A percentile compares a stretch with the other conserved stretches of the same genome.
Conservation (phyloP, 495 filamentous ascomycete species). For the Tuber aestivum region DNA sequence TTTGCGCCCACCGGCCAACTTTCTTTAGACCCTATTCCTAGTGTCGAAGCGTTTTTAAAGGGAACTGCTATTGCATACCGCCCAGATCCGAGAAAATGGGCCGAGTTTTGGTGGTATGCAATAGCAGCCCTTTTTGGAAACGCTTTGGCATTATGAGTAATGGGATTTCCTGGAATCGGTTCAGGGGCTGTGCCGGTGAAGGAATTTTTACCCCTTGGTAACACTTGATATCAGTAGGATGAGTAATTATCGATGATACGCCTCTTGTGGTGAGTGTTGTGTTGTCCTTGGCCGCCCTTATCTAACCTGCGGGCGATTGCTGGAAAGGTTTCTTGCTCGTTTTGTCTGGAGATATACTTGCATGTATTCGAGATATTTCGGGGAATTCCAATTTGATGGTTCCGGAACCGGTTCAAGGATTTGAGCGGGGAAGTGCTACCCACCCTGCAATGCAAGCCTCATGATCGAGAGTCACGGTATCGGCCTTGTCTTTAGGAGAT, state of each 20-base stretch:
- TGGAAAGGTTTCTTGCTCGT: neutral
- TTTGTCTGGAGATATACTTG: neutral
- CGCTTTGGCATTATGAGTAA: neutral
- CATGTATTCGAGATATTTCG: neutral
- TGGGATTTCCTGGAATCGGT: neutral
- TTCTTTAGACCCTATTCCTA: neutral
- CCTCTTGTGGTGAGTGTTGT: neutral
- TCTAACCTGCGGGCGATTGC: neutral
- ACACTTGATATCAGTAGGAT: neutral
- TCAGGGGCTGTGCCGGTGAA: neutral
- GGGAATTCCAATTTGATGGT: neutral
- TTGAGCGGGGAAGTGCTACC: neutral
- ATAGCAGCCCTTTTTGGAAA: neutral
- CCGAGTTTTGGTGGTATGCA: neutral
- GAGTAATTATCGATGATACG: neutral
- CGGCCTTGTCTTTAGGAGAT: neutral
- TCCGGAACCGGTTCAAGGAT: neutral
- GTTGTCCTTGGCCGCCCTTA: neutral
- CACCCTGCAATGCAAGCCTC: neutral
- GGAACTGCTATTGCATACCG: neutral
- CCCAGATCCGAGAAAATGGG: neutral
- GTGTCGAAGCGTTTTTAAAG: neutral
- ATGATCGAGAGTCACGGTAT: neutral
- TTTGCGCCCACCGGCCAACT: neutral
- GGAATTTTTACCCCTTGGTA: neutral